phyloP scores from a whole-genome alignment of 805 yeast species.

The Candida yuanshanica region DNA sequence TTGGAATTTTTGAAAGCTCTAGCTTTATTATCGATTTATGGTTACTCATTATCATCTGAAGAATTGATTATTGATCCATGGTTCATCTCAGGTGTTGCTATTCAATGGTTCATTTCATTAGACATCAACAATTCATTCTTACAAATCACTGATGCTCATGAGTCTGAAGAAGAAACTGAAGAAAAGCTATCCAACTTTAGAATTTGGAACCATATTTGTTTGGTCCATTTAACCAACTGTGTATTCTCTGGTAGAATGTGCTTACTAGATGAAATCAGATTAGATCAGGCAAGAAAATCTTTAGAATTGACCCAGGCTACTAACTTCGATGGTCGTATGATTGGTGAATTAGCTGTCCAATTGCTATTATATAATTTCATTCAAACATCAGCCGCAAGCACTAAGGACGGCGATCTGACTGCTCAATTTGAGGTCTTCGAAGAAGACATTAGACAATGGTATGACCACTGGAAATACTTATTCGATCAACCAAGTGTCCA shows the following conservation, averaged over 20 bases:
- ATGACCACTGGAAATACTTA: conserved; percentile 61
- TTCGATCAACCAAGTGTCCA: conserved; percentile 68
- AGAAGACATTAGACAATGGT: conserved; percentile 54
- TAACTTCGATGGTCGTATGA: conserved; percentile 79
- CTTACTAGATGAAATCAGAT: conserved; percentile 51
- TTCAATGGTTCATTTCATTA: conserved; percentile 53
- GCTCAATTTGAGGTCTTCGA: conserved; percentile 30
- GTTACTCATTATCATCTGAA: conserved; percentile 51
- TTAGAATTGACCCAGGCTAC: conserved; percentile 56
- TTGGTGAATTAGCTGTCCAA: conserved; percentile 65
- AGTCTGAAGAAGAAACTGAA: conserved; percentile 25
- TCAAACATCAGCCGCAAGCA: conserved; percentile 29
- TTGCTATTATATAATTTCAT: conserved; percentile 52
- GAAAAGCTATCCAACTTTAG: conserved; percentile 48
- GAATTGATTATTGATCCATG: conserved; percentile 59
- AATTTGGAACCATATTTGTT: conserved; percentile 65
- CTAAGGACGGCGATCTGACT: conserved; percentile 1
- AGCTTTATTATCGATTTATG: conserved; percentile 59
- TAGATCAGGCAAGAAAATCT: conserved; percentile 54
- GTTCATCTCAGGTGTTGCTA: conserved; percentile 60
- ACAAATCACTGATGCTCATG: conserved; percentile 11
- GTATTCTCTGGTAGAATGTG: conserved; percentile 62
- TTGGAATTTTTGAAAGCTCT: conserved; percentile 65
- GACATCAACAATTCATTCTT: conserved; percentile 29
- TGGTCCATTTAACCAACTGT: conserved; percentile 64